These are phyloP conservation scores for Prinsepia uniflora DNA, from an alignment of 306 rosid genomes.

Conservation along the genomic window DNA sequence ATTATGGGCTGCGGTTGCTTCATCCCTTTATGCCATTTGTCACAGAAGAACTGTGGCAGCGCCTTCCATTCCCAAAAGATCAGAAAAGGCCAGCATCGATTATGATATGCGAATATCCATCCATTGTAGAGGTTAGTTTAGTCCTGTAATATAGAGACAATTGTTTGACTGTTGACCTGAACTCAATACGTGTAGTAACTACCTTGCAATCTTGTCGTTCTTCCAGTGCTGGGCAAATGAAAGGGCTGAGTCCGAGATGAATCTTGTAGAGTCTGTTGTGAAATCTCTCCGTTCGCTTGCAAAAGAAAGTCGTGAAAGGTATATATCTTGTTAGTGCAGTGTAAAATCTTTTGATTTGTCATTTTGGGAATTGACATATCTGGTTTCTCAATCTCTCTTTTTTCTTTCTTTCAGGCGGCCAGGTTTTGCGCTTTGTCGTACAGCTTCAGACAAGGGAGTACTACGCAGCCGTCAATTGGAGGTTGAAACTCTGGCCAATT, in stretches of 20 bases:
- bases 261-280: constrained; percentile 59
- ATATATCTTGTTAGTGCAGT: neutral
- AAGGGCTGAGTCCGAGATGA: constrained; percentile 62
- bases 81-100: constrained; percentile 57
- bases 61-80: constrained; percentile 73
- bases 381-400: neutral
- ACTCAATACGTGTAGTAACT: neutral
- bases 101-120: constrained; percentile 76
- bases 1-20: constrained; percentile 85
- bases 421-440: constrained; percentile 36
- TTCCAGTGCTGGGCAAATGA: constrained; percentile 81
- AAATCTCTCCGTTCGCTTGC: constrained; percentile 83
- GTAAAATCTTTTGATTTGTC: neutral
- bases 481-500: constrained; percentile 71
- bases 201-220: constrained; percentile 1
- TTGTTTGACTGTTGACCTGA: constrained; percentile 2
- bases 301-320: constrained; percentile 89
- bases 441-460: constrained; percentile 23
- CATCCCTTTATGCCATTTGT: constrained; percentile 98
- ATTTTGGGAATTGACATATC: neutral
- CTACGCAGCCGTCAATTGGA: constrained; percentile 46
- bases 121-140: constrained; percentile 61
- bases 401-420: constrained; percentile 30
- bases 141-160: neutral
- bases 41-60: constrained; percentile 98